Base-by-base conservation (phyloP, 2,329 filamentous ascomycete species). In the Paecilomyces sp. region DNA sequence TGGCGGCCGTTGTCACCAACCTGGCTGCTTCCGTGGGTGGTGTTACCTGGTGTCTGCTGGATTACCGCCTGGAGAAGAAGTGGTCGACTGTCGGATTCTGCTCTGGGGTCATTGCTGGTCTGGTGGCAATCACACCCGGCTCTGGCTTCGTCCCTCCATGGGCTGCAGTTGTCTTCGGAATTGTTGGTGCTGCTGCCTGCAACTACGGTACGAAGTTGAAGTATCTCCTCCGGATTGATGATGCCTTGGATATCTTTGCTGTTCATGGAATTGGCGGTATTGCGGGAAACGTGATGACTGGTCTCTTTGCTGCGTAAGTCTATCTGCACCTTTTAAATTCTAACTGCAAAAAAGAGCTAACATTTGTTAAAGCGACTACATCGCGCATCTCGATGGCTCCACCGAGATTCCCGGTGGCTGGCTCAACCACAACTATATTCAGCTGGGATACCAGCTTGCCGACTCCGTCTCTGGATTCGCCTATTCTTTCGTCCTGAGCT, bases 31-130 rank as follows among this genome's bases (percentile, higher is more conserved):
- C 88, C 61, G 85, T 92, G 8, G 92, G 91, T 59, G 91, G 91
- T 55, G 87, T 96, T 56, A 94, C 90, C 36, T 96, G 91, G 92
- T 94, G 90, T 73, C 79, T 95, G 24, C 81, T 96, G 60, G 92
- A 96, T 73, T 96, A 95, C 76, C 85, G 91, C 60, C 83, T 96
- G 55, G 91, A 96, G 78, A 84, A 86, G 69, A 96, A 96, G 79
- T 96, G 90, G 89, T 95, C 91, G 0, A 93, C 91, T 1, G 91
- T 96, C 28, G 92, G 92, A 2, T 96, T 96, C 81, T 96, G 92
- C 78, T 94, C 90, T 0, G 92, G 92, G 63, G 89, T 95, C 25
- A 88, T 96, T 67, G 89, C 91, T 34, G 92, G 92, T 22, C 82
- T 96, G 22, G 91, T 96, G 5, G 88, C 88, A 60, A 95, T 96